A percentile compares a stretch with the other conserved stretches of the same genome.
phyloP scores from a whole-genome alignment of 495 filamentous ascomycete genomes.

The Hyaloscypha variabilis region DNA sequence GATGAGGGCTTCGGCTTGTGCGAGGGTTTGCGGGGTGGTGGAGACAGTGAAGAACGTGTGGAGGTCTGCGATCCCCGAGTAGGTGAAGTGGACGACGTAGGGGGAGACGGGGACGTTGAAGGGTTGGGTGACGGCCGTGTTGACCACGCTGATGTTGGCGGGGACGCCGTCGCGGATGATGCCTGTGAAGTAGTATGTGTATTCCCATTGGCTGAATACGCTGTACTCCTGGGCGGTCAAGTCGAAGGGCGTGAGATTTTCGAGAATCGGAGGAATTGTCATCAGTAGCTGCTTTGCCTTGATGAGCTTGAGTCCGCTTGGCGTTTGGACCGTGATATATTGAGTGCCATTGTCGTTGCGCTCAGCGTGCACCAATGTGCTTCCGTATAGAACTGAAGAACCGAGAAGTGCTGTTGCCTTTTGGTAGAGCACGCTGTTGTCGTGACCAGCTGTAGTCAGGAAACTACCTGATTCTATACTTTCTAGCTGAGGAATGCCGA shows the following conservation, averaged over 20 bases:
- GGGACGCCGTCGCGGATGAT: conserved; percentile 16
- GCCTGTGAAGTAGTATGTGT: conserved; percentile 46
- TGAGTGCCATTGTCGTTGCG: conserved; percentile 30
- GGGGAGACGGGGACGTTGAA: conserved; percentile 7
- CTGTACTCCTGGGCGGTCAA: conserved; percentile 38
- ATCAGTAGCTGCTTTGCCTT: conserved; percentile 50
- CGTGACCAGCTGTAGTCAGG: conserved; percentile 33
- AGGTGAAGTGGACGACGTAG: conserved; percentile 1
- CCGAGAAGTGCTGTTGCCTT: conserved; percentile 38
- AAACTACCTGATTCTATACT: conserved; percentile 29
- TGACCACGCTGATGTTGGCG: conserved; percentile 1
- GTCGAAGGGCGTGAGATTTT: conserved; percentile 40
- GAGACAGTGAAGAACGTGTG: conserved; percentile 12
- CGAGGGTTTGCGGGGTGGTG: neutral
- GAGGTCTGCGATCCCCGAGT: conserved; percentile 25
- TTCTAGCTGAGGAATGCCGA: conserved; percentile 14
- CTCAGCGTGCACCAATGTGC: conserved; percentile 33
- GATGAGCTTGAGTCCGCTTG: conserved; percentile 40
- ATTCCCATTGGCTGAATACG: conserved; percentile 43
- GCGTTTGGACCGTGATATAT: conserved; percentile 39
- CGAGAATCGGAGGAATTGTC: conserved; percentile 43
- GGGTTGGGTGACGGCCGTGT: neutral
- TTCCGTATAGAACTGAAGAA: conserved; percentile 34
- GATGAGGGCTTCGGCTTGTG: neutral
- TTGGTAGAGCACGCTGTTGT: conserved; percentile 47